These are phyloP conservation scores for Phycomyces blakesleeanus DNA, from an alignment of 192 early-diverging fungal species.

Conservation along the genomic window DNA sequence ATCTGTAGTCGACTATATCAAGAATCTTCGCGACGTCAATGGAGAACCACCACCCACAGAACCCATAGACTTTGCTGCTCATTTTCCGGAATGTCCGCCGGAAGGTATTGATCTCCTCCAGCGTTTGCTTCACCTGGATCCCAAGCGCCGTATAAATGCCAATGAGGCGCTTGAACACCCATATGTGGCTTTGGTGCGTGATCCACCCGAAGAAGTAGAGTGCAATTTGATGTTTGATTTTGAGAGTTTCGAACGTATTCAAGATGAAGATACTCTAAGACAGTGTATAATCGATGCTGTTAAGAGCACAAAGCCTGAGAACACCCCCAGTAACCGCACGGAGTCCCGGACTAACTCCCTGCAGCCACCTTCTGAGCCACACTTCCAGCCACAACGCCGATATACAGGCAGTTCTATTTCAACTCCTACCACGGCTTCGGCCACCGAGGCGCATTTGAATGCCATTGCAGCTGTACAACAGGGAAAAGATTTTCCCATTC, in stretches of 20 bases:
- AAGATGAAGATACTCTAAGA: constrained; percentile 18
- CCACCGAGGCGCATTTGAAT: constrained; percentile 19
- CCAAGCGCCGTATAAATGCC: constrained; percentile 83
- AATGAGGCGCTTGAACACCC: constrained; percentile 89
- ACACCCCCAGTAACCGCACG: neutral
- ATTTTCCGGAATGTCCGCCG: constrained; percentile 21
- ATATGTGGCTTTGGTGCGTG: constrained; percentile 68
- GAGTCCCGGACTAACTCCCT: neutral
- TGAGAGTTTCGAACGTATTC: constrained; percentile 30
- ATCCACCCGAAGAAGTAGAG: constrained; percentile 37
- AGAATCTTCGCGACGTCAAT: constrained; percentile 47
- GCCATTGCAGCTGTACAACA: constrained; percentile 17
- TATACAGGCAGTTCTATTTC: constrained; percentile 29
- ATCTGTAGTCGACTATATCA: constrained; percentile 30
- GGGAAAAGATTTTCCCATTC: constrained; percentile 4
- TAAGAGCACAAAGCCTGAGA: constrained; percentile 7
- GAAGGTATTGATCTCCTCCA: constrained; percentile 77
- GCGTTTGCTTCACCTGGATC: constrained; percentile 83
- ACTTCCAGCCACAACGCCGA: constrained; percentile 5
- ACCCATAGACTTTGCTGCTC: constrained; percentile 20
- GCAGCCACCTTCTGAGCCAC: neutral
- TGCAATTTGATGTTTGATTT: constrained; percentile 26
- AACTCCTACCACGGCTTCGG: constrained; percentile 16
- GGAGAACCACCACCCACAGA: constrained; percentile 26
- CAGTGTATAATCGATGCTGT: constrained; percentile 30